Conservation (phyloP, 2,329 filamentous ascomycete species). For the Capronia coronata region DNA sequence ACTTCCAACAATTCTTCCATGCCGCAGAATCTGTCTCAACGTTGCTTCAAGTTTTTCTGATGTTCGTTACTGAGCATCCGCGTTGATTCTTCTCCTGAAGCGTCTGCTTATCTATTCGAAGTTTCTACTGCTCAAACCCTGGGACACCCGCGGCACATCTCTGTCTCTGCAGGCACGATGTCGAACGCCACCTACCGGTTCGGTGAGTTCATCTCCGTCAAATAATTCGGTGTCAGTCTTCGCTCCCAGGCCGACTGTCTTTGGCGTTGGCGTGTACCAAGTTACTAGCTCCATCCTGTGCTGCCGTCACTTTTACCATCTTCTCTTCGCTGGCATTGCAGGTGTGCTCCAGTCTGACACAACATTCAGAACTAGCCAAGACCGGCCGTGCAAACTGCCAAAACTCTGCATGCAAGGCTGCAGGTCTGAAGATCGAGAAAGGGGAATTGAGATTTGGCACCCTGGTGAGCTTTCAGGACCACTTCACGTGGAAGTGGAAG, state of each 20-base stretch:
- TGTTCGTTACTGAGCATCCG: no score
- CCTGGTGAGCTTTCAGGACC: slow-evolving; percentile 57
- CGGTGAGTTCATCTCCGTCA: slow-evolving; percentile 7
- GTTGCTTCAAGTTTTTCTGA: no score
- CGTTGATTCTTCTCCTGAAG: no score
- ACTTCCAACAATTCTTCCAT: no score
- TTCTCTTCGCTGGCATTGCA: no score
- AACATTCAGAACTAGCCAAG: slow-evolving; percentile 58
- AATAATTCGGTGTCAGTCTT: neutral
- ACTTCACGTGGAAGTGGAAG: slow-evolving; percentile 67
- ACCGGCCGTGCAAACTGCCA: slow-evolving; percentile 69
- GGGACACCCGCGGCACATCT: neutral
- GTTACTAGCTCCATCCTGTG: no score
- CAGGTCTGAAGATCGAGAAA: slow-evolving; percentile 64
- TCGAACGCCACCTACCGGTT: slow-evolving; percentile 20
- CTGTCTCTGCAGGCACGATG: slow-evolving; percentile 14
- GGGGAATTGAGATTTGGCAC: slow-evolving; percentile 70
- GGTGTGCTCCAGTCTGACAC: no score
- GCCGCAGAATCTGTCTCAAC: no score
- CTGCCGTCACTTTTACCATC: no score
- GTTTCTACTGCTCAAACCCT: neutral
- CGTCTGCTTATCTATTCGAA: neutral
- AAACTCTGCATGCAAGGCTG: slow-evolving; percentile 65
- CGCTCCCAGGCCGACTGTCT: no score
- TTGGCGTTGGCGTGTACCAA: no score